These are phyloP conservation scores for Limnanthes douglasii DNA, from an alignment of 345 rosid genomes.

Conservation along the genomic window DNA sequence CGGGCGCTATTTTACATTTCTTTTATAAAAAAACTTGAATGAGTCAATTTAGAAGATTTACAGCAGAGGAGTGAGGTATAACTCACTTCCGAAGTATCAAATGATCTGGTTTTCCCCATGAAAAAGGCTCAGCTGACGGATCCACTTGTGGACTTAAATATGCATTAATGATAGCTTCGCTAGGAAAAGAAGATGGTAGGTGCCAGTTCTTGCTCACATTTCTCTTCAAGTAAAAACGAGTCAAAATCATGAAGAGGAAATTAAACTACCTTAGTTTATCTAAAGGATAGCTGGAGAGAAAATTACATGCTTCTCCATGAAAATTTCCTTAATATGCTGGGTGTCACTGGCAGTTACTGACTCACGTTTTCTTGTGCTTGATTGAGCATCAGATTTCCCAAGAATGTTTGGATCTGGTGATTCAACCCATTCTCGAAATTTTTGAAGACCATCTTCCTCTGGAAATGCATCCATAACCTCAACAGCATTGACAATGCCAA, in stretches of 20 bases:
- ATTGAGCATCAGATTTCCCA: slow-evolving; percentile 30
- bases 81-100: slow-evolving; percentile 63
- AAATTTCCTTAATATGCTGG: slow-evolving; percentile 42
- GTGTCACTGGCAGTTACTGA: slow-evolving; percentile 15
- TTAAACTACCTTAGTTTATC: background rate
- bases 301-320: slow-evolving; percentile 81
- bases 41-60: too few relatives aligned
- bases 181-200: slow-evolving; percentile 77
- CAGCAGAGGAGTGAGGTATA: background rate
- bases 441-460: slow-evolving; percentile 79
- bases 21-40: too few relatives aligned
- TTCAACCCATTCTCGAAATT: slow-evolving; percentile 90
- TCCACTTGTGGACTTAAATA: slow-evolving; percentile 86
- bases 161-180: slow-evolving; percentile 73
- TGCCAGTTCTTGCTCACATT: slow-evolving; percentile 99
- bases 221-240: slow-evolving; percentile 31
- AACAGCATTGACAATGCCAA: slow-evolving; percentile 94
- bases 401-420: slow-evolving; percentile 93
- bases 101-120: slow-evolving; percentile 93
- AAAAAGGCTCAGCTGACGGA: slow-evolving; percentile 69
- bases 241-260: slow-evolving; percentile 2
- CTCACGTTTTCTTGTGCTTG: slow-evolving; percentile 27
- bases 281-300: slow-evolving; percentile 3
- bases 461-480: slow-evolving; percentile 93
- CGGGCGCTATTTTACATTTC: too few relatives aligned